Percentiles rank a stretch among this genome's conserved stretches.
phyloP scores from a whole-genome alignment of 2,329 filamentous ascomycete species.

The Fusarium sp. region DNA sequence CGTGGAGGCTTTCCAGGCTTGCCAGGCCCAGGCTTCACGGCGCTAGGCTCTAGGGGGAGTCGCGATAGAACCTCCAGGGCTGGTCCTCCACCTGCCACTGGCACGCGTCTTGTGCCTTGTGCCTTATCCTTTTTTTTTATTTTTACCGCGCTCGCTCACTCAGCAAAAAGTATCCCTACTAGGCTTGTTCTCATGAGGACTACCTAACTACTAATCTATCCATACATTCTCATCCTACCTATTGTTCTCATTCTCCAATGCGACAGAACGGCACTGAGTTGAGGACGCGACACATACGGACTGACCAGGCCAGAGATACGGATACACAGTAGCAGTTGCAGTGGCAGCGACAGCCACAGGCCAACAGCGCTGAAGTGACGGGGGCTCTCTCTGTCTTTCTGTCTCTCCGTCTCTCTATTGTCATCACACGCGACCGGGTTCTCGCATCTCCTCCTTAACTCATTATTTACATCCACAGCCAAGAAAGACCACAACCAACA shows the following conservation, averaged over 20 bases:
- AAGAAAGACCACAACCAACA: slow-evolving; percentile 19
- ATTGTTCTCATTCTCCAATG: slow-evolving; percentile 20
- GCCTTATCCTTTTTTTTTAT: background rate
- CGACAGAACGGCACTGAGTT: slow-evolving; percentile 15
- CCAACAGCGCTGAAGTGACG: slow-evolving; percentile 17
- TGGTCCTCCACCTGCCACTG: slow-evolving; percentile 46
- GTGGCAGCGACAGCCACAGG: slow-evolving; percentile 26
- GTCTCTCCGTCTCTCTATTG: slow-evolving; percentile 16
- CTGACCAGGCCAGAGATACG: slow-evolving; percentile 9
- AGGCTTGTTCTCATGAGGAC: slow-evolving; percentile 38
- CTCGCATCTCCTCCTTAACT: slow-evolving; percentile 43
- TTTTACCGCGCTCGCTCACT: slow-evolving; percentile 39
- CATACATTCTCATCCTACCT: slow-evolving; percentile 15
- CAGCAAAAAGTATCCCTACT: slow-evolving; percentile 36
- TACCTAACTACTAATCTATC: background rate
- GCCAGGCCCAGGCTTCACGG: slow-evolving; percentile 24
- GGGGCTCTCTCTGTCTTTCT: slow-evolving; percentile 9
- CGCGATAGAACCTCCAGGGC: slow-evolving; percentile 50
- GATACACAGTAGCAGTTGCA: background rate
- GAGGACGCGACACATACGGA: slow-evolving; percentile 19
- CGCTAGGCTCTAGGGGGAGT: slow-evolving; percentile 50
- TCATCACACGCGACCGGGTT: slow-evolving; percentile 43
- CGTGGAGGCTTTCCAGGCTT: slow-evolving; percentile 31
- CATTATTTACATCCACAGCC: slow-evolving; percentile 43
- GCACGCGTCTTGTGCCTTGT: slow-evolving; percentile 49